A percentile compares a stretch with the other conserved stretches of the same genome.
phyloP scores from a whole-genome alignment of 768 basidiomycete genomes.

The Myochromella boudieri region DNA sequence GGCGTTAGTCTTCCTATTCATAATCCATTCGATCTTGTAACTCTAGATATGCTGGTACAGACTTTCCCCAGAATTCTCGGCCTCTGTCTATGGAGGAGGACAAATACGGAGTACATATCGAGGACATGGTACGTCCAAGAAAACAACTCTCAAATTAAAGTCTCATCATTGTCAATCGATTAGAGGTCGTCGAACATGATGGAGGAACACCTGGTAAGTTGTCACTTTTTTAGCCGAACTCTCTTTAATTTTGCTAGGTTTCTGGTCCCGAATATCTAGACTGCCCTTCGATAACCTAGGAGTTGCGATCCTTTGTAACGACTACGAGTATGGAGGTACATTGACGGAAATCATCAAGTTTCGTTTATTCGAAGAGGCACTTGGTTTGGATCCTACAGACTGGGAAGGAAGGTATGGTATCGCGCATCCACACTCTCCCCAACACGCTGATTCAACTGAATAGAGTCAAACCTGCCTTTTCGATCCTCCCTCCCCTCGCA shows the following conservation, averaged over 20 bases:
- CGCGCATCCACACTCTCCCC: not conserved
- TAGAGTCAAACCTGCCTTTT: not conserved
- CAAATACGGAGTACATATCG: conserved; percentile 19
- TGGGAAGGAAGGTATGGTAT: conserved; percentile 13
- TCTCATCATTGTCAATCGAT: not conserved
- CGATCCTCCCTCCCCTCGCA: conserved; percentile 1
- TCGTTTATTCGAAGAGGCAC: conserved; percentile 19
- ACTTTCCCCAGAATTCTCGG: conserved; percentile 19
- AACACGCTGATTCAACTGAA: too few species aligned
- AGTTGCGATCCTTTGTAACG: conserved; percentile 21
- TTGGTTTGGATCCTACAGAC: conserved; percentile 20
- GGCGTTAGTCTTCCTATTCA: conserved; percentile 12
- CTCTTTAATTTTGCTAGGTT: conserved; percentile 13
- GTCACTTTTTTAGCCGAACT: not conserved
- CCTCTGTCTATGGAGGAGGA: conserved; percentile 24
- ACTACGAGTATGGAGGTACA: conserved; percentile 13
- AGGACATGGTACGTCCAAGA: conserved; percentile 13
- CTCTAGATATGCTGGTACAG: not conserved
- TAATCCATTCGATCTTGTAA: too few species aligned
- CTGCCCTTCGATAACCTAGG: conserved; percentile 21
- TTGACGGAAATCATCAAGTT: conserved; percentile 18
- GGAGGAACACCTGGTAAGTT: conserved; percentile 14
- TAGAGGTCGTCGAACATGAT: conserved; percentile 15
- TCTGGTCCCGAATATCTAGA: conserved; percentile 13
- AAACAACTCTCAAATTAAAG: not conserved